These are phyloP conservation scores for Blastobotrys petasosporus DNA, from an alignment of 1,139 yeast species.

Conservation along the genomic window DNA sequence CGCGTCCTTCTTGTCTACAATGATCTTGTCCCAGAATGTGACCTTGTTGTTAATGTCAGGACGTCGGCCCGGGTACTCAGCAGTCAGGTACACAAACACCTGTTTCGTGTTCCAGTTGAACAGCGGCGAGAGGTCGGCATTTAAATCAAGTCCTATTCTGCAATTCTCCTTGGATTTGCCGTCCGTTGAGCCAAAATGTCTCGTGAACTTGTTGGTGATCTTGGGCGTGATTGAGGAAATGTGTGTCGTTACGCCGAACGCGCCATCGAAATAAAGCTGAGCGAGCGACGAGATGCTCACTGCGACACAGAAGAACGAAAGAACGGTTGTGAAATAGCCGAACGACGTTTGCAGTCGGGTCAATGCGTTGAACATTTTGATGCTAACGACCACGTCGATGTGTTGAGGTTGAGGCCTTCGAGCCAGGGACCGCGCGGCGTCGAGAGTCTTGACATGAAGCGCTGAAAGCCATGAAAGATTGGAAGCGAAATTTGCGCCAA, in stretches of 20 bases:
- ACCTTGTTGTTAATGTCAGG: constrained; percentile 50
- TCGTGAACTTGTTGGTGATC: constrained; percentile 47
- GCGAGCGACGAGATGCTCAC: constrained; percentile 27
- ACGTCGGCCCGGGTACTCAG: constrained; percentile 69
- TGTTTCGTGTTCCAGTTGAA: constrained; percentile 98
- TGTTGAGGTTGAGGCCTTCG: background rate
- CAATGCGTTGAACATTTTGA: constrained; percentile 12
- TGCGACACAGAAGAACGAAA: constrained; percentile 25
- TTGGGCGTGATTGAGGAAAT: constrained; percentile 26
- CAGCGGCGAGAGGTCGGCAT: constrained; percentile 56
- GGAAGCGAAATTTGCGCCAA: constrained; percentile 25
- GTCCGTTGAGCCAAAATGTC: constrained; percentile 65
- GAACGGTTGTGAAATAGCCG: constrained; percentile 29
- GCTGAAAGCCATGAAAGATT: background rate
- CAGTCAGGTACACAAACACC: constrained; percentile 81
- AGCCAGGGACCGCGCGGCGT: background rate
- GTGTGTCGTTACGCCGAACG: constrained; percentile 23
- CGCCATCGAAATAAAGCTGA: constrained; percentile 28
- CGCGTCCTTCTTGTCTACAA: constrained; percentile 55
- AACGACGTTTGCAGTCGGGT: constrained; percentile 27
- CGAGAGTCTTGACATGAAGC: too few relatives aligned
- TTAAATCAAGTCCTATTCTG: constrained; percentile 64
- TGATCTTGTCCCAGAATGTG: constrained; percentile 87
- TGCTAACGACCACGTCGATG: background rate
- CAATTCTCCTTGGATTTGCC: constrained; percentile 78